phyloP scores from a whole-genome alignment of 2,329 filamentous ascomycete genomes.

The Sporothrix mexicana region DNA sequence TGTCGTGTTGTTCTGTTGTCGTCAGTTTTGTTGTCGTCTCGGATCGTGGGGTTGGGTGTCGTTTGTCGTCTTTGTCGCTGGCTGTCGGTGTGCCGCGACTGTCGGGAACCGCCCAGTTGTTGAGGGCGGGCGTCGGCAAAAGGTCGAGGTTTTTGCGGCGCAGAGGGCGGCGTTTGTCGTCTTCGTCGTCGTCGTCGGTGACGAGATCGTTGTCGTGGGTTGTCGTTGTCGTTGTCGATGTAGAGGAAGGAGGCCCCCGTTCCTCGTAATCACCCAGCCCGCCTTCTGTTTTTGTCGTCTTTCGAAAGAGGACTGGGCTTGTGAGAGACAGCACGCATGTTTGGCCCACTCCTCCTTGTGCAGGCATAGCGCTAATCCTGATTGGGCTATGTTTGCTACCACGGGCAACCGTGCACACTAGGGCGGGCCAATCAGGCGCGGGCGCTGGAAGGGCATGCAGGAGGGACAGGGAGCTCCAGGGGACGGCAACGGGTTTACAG shows the following conservation, averaged over 20 bases:
- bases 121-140: slow-evolving; percentile 14
- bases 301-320: background rate
- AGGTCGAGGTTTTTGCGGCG: slow-evolving; percentile 10
- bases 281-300: slow-evolving; percentile 23
- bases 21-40: slow-evolving; percentile 21
- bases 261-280: slow-evolving; percentile 6
- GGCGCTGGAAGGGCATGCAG: slow-evolving; percentile 10
- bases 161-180: slow-evolving; percentile 13
- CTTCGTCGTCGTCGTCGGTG: slow-evolving; percentile 22
- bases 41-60: slow-evolving; percentile 23
- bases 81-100: slow-evolving; percentile 9
- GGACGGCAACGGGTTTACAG: background rate
- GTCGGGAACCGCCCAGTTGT: slow-evolving; percentile 25
- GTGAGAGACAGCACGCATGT: background rate
- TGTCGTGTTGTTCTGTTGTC: slow-evolving; percentile 3
- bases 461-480: background rate
- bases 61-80: slow-evolving; percentile 4
- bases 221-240: slow-evolving; percentile 32
- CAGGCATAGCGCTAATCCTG: slow-evolving; percentile 38
- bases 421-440: slow-evolving; percentile 29
- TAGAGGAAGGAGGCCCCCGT: slow-evolving; percentile 20
- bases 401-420: slow-evolving; percentile 40
- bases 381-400: slow-evolving; percentile 36
- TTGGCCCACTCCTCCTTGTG: slow-evolving; percentile 36
- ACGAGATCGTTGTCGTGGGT: slow-evolving; percentile 23